A percentile compares a stretch with the other conserved stretches of the same genome.
Evolutionary conservation across 208 protist species (phyloP).

Genomic region (Crithidia thermophila): DNA sequence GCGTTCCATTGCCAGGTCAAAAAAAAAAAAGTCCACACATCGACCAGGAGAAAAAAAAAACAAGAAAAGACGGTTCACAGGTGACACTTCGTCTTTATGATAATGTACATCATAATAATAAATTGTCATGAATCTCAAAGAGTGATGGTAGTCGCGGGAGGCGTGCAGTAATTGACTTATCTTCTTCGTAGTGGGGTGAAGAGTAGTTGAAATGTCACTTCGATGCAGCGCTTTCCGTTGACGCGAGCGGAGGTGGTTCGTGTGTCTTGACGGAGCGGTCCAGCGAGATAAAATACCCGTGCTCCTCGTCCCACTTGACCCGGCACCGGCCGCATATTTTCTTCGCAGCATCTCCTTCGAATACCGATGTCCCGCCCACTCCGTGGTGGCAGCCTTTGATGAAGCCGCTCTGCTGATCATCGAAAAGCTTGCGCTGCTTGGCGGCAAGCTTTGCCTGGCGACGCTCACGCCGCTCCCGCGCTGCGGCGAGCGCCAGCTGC

Average conservation of each 20-base stretch:
- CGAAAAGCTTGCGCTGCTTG: conserved; percentile 35
- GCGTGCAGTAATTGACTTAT: too few relatives aligned
- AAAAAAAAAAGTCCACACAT: too few relatives aligned
- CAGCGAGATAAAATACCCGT: conserved; percentile 71
- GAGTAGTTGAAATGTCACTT: too few relatives aligned
- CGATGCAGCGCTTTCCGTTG: too few relatives aligned
- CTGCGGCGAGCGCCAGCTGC: conserved; percentile 64
- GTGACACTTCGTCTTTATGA: background rate
- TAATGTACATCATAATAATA: background rate
- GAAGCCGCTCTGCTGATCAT: conserved; percentile 57
- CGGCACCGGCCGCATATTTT: conserved; percentile 66
- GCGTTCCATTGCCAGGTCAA: background rate
- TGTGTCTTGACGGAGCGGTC: conserved; percentile 31
- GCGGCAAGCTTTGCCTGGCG: conserved; percentile 31
- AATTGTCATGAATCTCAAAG: too few relatives aligned
- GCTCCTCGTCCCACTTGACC: conserved; percentile 66
- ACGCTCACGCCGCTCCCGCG: conserved; percentile 45
- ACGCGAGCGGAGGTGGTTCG: conserved; percentile 6
- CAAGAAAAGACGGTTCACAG: background rate
- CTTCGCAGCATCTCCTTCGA: conserved; percentile 44
- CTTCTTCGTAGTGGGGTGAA: too few relatives aligned
- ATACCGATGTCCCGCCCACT: conserved; percentile 50
- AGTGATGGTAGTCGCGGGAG: too few relatives aligned
- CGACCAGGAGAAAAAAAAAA: too few relatives aligned
- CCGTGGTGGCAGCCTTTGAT: conserved; percentile 72